Evolutionary conservation across 495 filamentous ascomycete genomes (phyloP).

Genomic region (Glonium stellatum): DNA sequence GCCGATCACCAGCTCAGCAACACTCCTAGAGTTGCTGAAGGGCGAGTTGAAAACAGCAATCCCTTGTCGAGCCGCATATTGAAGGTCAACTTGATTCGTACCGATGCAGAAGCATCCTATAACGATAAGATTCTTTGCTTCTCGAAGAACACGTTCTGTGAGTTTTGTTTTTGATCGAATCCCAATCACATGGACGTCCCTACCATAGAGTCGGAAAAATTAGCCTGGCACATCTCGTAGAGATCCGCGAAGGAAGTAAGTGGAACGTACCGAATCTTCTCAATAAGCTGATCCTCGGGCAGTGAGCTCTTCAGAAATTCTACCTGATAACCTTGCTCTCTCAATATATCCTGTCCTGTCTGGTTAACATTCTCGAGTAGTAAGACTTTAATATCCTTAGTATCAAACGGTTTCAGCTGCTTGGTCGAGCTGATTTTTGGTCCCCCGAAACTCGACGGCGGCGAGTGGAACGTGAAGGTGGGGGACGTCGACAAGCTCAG

Average conservation of each 20-base stretch:
- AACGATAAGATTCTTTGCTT: slow-evolving; percentile 90
- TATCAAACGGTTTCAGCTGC: slow-evolving; percentile 90
- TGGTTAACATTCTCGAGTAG: slow-evolving; percentile 94
- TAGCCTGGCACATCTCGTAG: too few species aligned
- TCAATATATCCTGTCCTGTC: slow-evolving; percentile 76
- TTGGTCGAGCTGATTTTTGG: slow-evolving; percentile 44
- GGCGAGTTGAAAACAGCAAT: slow-evolving; percentile 99
- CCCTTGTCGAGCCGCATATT: slow-evolving; percentile 83
- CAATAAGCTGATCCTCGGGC: slow-evolving; percentile 86
- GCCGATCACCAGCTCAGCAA: slow-evolving; percentile 89
- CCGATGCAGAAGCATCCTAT: slow-evolving; percentile 99
- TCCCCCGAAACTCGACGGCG: slow-evolving; percentile 29
- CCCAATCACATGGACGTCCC: slow-evolving; percentile 94
- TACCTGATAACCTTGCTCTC: slow-evolving; percentile 87
- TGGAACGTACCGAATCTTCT: slow-evolving; percentile 59
- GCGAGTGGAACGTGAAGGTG: slow-evolving; percentile 52
- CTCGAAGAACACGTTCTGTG: slow-evolving; percentile 71
- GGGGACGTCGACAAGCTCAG: slow-evolving; percentile 44
- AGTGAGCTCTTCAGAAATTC: slow-evolving; percentile 84
- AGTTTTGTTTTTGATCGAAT: slow-evolving; percentile 98
- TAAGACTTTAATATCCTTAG: slow-evolving; percentile 90
- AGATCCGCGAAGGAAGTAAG: too few species aligned
- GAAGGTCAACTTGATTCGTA: slow-evolving; percentile 94
- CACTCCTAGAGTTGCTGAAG: slow-evolving; percentile 93
- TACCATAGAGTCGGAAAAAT: slow-evolving; percentile 30